Evolutionary conservation across 176 grass and related monocot species (phyloP).

Genomic region (Avena insularis): DNA sequence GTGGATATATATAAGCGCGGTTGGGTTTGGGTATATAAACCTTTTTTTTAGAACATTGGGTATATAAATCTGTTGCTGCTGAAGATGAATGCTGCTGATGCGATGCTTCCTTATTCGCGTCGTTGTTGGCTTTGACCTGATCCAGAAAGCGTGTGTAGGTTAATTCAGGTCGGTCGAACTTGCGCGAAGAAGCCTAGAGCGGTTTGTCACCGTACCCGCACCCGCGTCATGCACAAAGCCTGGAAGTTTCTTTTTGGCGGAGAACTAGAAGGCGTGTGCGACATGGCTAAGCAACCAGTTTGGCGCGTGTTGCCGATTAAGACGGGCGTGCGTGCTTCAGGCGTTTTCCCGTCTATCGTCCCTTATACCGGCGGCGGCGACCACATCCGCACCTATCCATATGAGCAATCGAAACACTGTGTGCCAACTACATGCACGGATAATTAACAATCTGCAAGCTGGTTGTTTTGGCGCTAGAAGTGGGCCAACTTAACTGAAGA

Average conservation of each 20-base stretch:
- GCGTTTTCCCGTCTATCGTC: not conserved
- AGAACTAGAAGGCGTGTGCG: not conserved
- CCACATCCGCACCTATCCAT: too few species aligned
- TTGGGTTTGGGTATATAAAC: too few species aligned
- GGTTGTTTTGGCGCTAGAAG: too few species aligned
- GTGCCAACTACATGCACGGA: too few species aligned
- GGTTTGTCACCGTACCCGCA: not conserved
- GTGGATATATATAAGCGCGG: too few species aligned
- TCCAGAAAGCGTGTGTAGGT: not conserved
- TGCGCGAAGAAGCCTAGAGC: not conserved
- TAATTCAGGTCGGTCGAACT: not conserved
- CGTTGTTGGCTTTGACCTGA: not conserved
- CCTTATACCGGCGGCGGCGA: too few species aligned
- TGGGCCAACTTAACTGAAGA: too few species aligned
- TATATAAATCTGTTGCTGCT: not conserved
- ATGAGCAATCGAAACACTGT: too few species aligned
- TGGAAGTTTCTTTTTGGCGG: slow-evolving; percentile 3
- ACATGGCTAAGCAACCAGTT: slow-evolving; percentile 18
- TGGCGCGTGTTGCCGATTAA: not conserved
- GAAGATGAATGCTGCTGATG: not conserved
- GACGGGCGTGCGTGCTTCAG: not conserved
- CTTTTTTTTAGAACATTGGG: not conserved
- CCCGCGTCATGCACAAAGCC: not conserved
- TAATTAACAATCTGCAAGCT: too few species aligned
- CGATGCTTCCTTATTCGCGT: not conserved